Evolutionary conservation across 2,329 filamentous ascomycete species (phyloP), one percentile per base, ranked within the genome.

Genomic region (Xylariales sp.): DNA sequence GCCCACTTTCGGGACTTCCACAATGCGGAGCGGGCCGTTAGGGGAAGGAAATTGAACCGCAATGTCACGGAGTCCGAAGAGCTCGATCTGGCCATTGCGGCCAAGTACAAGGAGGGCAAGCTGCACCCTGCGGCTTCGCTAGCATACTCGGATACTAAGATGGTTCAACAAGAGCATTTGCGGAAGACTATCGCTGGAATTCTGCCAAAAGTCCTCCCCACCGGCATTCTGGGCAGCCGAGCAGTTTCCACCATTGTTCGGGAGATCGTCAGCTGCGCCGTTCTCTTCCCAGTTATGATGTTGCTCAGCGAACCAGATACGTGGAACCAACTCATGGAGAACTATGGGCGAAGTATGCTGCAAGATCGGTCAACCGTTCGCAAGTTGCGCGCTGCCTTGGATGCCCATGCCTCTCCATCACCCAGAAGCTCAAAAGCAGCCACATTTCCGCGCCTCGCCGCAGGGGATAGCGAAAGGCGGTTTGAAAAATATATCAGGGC

Each of bases 251-350:
- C 83, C 24, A 69, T 98, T 38, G 76, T 96, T 42, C 82, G 86
- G 50, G 94, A 98, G 65, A 83, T 98, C 43, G 79, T 96, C n/a
- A 75, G 88, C 16, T 96, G 93, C 60, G 88, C 88, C n/a, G 83
- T 98, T 27, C 68, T 98, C 25, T 82, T 81, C 29, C 93, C 93
- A 1, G 67, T 94, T 16, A 73, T 96, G 56, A 81, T 84, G 51
- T 69, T 89, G 44, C 68, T 98, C 14, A 79, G 87, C 5, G 91
- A 98, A 50, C 90, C 94, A 2, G 94, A 98, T 65, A 95, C 85
- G 7, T 98, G 91, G 91, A 97, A 98, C 54, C 90, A 96, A 60
- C 63, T 95, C 42, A 88, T 97, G 74, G 91, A 97, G 61, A 90
- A 83, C 40, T 88, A 83, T 61, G 85, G 89, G 14, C 82, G 87